These are phyloP conservation scores for Exophiala lecanii-corni DNA, from an alignment of 2,329 filamentous ascomycete species.

Conservation along the genomic window DNA sequence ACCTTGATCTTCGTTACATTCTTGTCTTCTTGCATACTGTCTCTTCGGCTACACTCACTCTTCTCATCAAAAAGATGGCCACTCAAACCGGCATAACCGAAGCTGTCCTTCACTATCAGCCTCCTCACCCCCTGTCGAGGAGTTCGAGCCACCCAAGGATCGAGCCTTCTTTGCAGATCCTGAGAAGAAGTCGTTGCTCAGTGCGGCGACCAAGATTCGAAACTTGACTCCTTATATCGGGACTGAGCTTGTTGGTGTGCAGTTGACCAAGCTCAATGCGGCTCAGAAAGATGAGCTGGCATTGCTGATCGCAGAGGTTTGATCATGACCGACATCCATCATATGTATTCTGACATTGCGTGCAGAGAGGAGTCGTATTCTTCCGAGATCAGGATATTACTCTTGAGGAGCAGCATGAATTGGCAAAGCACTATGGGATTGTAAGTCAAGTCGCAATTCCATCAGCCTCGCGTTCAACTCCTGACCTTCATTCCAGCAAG, in stretches of 20 bases:
- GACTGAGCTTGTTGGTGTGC: constrained; percentile 41
- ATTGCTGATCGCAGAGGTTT: constrained; percentile 64
- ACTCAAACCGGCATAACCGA: constrained; percentile 17
- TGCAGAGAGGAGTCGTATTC: constrained; percentile 24
- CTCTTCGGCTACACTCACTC: no score
- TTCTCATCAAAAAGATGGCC: constrained; percentile 1
- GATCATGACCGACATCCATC: constrained; percentile 47
- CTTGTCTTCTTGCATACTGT: no score
- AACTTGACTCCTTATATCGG: constrained; percentile 42
- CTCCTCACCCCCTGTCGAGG: constrained; percentile 17
- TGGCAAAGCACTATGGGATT: constrained; percentile 22
- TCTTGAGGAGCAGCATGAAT: constrained; percentile 21
- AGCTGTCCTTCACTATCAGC: constrained; percentile 14
- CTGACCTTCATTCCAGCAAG: no score
- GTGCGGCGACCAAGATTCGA: constrained; percentile 35
- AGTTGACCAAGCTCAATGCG: constrained; percentile 45
- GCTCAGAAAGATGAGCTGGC: constrained; percentile 49
- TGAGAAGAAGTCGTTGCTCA: constrained; percentile 39
- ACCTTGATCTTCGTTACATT: no score
- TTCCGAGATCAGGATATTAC: constrained; percentile 24
- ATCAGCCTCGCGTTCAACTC: no score
- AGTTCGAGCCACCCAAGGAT: constrained; percentile 19
- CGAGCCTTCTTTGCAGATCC: constrained; percentile 34
- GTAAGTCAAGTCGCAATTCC: no score
- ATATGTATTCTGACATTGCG: constrained; percentile 38